Evolutionary conservation across 1,284 basidiomycete genomes (phyloP).

Genomic region (Fomitopsis pinicola): DNA sequence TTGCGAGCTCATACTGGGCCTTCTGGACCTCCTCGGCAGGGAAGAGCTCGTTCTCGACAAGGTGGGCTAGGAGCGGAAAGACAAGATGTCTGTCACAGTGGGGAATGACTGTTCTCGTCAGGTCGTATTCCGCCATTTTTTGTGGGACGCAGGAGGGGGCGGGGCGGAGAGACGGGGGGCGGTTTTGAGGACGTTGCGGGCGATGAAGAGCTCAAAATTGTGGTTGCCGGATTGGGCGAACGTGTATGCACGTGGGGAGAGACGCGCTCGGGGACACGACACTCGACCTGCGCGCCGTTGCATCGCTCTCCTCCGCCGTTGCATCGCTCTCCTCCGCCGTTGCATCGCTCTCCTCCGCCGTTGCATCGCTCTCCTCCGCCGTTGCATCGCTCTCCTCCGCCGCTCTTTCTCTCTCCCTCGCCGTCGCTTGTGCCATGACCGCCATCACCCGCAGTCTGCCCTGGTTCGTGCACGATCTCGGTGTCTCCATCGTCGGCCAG

Average conservation of each 20-base stretch:
- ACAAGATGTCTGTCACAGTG: conserved; percentile 94
- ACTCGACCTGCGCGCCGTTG: background rate
- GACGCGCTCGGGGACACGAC: conserved; percentile 1
- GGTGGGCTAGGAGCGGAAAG: conserved; percentile 88
- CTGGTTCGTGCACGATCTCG: conserved; percentile 77
- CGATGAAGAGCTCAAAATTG: conserved; percentile 5
- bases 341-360: background rate
- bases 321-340: background rate
- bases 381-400: background rate
- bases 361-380: background rate
- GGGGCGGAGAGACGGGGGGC: background rate
- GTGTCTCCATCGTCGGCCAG: conserved; percentile 79
- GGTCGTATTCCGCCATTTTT: conserved; percentile 81
- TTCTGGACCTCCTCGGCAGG: conserved; percentile 71
- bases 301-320: background rate
- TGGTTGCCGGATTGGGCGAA: conserved; percentile 2
- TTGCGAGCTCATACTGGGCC: conserved; percentile 96
- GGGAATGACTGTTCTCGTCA: conserved; percentile 89
- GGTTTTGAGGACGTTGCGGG: background rate
- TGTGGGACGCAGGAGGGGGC: background rate
- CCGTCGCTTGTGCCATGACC: conserved; percentile 45
- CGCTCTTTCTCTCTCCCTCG: background rate
- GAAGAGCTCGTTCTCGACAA: conserved; percentile 72
- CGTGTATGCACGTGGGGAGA: background rate
- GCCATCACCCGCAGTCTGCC: conserved; percentile 73